A percentile compares a stretch with the other conserved stretches of the same genome.
Evolutionary conservation across 768 basidiomycete species (phyloP).

Genomic region (Panaeolus papilionaceus): DNA sequence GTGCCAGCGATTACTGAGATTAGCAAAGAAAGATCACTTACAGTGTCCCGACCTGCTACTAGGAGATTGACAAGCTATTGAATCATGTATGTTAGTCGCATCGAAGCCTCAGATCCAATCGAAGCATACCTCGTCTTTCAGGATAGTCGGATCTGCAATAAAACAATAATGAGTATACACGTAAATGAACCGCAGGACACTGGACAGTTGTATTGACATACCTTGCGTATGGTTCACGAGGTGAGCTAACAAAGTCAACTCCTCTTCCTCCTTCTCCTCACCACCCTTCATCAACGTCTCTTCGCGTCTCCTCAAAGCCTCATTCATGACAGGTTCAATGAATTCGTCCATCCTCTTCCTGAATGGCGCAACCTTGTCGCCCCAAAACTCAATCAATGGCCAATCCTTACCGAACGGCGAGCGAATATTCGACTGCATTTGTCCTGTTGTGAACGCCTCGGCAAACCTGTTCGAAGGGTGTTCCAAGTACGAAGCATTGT

Average conservation of each 20-base stretch:
- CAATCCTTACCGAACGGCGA: slow-evolving; percentile 44
- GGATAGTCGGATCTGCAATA: slow-evolving; percentile 22
- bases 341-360: slow-evolving; percentile 50
- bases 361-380: slow-evolving; percentile 45
- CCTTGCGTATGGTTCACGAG: slow-evolving; percentile 56
- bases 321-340: slow-evolving; percentile 50
- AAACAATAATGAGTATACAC: slow-evolving; percentile 12
- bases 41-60: slow-evolving; percentile 59
- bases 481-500: slow-evolving; percentile 15
- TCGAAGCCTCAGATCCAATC: background rate
- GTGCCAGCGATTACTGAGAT: background rate
- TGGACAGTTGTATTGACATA: slow-evolving; percentile 23
- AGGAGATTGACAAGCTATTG: slow-evolving; percentile 55
- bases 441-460: slow-evolving; percentile 52
- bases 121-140: slow-evolving; percentile 29
- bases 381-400: slow-evolving; percentile 57
- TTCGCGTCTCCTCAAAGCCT: slow-evolving; percentile 28
- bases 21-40: slow-evolving; percentile 22
- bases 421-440: slow-evolving; percentile 43
- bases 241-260: slow-evolving; percentile 50
- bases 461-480: slow-evolving; percentile 44
- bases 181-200: no score
- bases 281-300: slow-evolving; percentile 26
- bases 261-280: slow-evolving; percentile 35
- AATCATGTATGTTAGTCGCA: slow-evolving; percentile 22